Base-by-base conservation (phyloP, 257 asterid species). In the Catharanthus roseus region DNA sequence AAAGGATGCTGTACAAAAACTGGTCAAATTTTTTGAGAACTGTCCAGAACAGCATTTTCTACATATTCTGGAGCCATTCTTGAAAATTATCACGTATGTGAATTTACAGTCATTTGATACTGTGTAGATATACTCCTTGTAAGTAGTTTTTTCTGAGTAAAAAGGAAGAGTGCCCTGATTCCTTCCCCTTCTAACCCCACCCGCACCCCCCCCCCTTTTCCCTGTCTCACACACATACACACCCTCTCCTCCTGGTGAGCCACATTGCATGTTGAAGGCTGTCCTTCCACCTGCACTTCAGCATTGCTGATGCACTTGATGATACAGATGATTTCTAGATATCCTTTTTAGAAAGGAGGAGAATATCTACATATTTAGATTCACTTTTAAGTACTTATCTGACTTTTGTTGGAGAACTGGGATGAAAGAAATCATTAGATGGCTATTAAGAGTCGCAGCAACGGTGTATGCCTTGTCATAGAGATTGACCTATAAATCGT, bases 21-120 rank as follows among this genome's bases (percentile, higher is more conserved):
- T 95, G 86, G 97, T 95, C 26, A 87, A 81, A 81, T 95, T 95
- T 86, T 95, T 95, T 77, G 92, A 86, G 82, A 74, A 86, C 85
- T 91, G 97, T 72, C 96, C 97, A 1, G 99, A 95, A 71, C 97
- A 85, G 78, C 93, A 89, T 81, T 95, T 95, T 90, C 81, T 95
- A 88, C 89, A 89, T 84, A 90, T 95, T 78, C 81, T 95, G 82
- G 99, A 95, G 84, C 97, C 99, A 1, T 91, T 91, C 87, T 83
- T 95, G 95, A 95, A 95, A 75, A 95, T 95, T 70, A 90, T 95
- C 76, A 91, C 96, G 99, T 95, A 95, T 31, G 96, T 81, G 33
- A 29, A 76, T 74, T 62, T 53, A 28, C 21, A 18, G 0, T 36
- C 10, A 2, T 74, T 60, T 60, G 29, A 41, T 60, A 57, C 36